Conservation (phyloP, 2,329 filamentous ascomycete species). For the Kalaharituber pfeilii region DNA sequence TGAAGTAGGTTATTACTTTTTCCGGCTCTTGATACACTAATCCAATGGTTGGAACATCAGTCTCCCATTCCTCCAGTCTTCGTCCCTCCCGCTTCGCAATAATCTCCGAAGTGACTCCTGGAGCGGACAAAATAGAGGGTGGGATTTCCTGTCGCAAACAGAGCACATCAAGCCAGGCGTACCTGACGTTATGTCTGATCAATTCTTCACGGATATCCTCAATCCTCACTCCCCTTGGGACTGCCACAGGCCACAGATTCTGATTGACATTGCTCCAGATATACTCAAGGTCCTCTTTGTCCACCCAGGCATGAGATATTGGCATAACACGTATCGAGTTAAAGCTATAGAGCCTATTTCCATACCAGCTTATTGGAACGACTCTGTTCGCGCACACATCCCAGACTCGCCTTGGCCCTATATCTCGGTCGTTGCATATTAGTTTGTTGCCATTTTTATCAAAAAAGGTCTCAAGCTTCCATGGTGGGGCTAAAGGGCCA, state of each 20-base stretch:
- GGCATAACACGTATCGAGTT: not conserved
- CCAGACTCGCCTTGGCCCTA: not conserved
- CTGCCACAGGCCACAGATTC: not conserved
- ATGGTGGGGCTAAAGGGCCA: no score
- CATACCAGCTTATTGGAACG: not conserved
- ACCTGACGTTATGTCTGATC: not conserved
- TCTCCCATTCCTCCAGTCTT: constrained; percentile 2
- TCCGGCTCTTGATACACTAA: not conserved
- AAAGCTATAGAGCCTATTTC: not conserved
- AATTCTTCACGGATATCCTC: constrained; percentile 1
- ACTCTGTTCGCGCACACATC: not conserved
- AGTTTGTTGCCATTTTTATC: no score
- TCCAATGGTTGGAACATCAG: constrained; percentile 4
- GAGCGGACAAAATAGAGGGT: no score
- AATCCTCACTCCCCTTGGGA: not conserved
- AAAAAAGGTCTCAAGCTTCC: no score
- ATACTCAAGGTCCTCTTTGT: not conserved
- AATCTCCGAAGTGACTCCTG: not conserved
- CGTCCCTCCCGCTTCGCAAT: not conserved
- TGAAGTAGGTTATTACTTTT: constrained; percentile 1
- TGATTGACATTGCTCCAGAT: not conserved
- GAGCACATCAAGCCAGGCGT: constrained; percentile 4
- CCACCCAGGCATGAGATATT: constrained; percentile 4
- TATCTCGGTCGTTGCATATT: no score
- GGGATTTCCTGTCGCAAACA: constrained; percentile 3